Conservation (phyloP, 1,284 basidiomycete genomes). For the Ganoderma boninense region DNA sequence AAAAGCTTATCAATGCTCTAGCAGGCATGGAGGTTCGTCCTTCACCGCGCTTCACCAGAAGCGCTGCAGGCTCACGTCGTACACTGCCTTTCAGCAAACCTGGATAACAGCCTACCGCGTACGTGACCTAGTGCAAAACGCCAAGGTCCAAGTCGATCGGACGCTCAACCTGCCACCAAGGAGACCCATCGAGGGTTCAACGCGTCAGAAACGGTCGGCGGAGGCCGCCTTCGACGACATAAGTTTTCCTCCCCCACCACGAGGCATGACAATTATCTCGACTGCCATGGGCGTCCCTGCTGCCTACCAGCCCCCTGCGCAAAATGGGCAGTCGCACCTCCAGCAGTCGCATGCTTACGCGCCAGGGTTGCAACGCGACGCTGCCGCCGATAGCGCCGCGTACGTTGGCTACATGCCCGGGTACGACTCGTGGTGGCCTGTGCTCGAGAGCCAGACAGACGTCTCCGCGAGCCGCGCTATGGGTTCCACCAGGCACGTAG, state of each 20-base stretch:
- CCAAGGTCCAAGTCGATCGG: conserved; percentile 63
- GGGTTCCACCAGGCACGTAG: not conserved
- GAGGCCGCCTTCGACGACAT: conserved; percentile 23
- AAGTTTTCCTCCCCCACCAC: conserved; percentile 7
- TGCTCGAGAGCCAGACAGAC: conserved; percentile 11
- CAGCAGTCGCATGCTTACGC: not conserved
- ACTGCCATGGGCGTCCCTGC: not conserved
- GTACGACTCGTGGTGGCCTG: conserved; percentile 32
- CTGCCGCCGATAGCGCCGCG: not conserved
- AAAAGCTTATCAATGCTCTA: conserved; percentile 71
- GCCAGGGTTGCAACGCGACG: not conserved
- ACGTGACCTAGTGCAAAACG: conserved; percentile 76
- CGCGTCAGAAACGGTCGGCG: conserved; percentile 23
- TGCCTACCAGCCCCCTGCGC: not conserved
- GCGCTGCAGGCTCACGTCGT: conserved; percentile 9
- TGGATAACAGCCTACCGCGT: conserved; percentile 82
- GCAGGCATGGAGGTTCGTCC: conserved; percentile 73
- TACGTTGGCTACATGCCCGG: conserved; percentile 22
- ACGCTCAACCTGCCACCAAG: conserved; percentile 15
- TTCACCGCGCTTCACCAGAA: not conserved
- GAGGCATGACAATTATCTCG: not conserved
- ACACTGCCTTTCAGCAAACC: conserved; percentile 43
- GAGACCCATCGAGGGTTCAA: not conserved
- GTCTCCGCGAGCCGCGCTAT: not conserved
- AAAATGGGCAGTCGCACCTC: not conserved